A percentile compares a stretch with the other conserved stretches of the same genome.
phyloP scores from a whole-genome alignment of 192 early-diverging fungal genomes.

The Spinellus fusiger region DNA sequence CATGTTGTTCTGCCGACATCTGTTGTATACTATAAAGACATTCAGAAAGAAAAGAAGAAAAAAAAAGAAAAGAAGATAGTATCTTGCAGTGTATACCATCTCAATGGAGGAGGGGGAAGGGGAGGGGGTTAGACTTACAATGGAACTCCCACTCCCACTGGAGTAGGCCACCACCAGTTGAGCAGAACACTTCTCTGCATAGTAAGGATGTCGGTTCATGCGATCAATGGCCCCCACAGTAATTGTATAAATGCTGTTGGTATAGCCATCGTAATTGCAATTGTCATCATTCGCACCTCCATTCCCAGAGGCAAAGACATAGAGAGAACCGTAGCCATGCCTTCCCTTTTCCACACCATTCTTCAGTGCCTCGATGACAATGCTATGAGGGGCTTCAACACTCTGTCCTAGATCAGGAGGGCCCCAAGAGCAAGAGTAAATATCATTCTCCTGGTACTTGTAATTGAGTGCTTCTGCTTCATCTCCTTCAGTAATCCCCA shows the following conservation, averaged over 20 bases:
- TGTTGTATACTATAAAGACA: slow-evolving; percentile 64
- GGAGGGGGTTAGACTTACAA: slow-evolving; percentile 45
- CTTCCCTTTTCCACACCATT: slow-evolving; percentile 86
- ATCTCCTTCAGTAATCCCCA: slow-evolving; percentile 84
- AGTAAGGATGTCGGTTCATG: slow-evolving; percentile 68
- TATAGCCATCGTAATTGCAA: slow-evolving; percentile 96
- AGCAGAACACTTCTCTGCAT: slow-evolving; percentile 85
- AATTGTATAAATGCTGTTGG: slow-evolving; percentile 93
- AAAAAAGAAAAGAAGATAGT: background rate
- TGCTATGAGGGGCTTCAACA: slow-evolving; percentile 76
- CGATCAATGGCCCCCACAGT: slow-evolving; percentile 86
- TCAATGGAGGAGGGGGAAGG: background rate
- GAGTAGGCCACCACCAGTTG: slow-evolving; percentile 86
- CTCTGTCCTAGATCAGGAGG: slow-evolving; percentile 83
- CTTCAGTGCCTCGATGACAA: slow-evolving; percentile 78
- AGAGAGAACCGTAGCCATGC: slow-evolving; percentile 79
- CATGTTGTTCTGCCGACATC: slow-evolving; percentile 72
- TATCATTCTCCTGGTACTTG: slow-evolving; percentile 80
- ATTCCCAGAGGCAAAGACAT: slow-evolving; percentile 93
- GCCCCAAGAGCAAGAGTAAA: slow-evolving; percentile 97
- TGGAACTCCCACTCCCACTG: slow-evolving; percentile 67
- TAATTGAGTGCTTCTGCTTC: slow-evolving; percentile 90
- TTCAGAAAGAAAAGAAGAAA: background rate
- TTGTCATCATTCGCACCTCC: slow-evolving; percentile 78
- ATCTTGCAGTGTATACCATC: background rate